Evolutionary conservation across 2,329 filamentous ascomycete species (phyloP).

Genomic region (Eutypella sp.): DNA sequence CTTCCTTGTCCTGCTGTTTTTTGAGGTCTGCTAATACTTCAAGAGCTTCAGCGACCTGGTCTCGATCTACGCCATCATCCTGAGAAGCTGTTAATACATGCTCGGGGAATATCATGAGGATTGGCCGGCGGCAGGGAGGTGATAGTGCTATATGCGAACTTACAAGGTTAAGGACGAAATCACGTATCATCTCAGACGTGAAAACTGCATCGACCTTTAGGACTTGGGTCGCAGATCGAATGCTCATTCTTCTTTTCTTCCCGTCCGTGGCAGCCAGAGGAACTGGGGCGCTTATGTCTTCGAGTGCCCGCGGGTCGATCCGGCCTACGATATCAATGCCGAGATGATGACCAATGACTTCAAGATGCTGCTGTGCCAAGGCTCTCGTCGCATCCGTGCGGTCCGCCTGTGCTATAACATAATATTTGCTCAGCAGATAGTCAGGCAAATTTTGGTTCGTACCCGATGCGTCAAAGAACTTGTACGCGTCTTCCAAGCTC

Average conservation of each 20-base stretch:
- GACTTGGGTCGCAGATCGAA: slow-evolving; percentile 16
- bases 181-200: slow-evolving; percentile 22
- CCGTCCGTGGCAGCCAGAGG: background rate
- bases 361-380: slow-evolving; percentile 18
- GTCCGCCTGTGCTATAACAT: slow-evolving; percentile 8
- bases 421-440: slow-evolving; percentile 18
- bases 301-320: slow-evolving; percentile 4
- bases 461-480: slow-evolving; percentile 16
- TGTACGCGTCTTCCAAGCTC: slow-evolving; percentile 17
- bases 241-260: slow-evolving; percentile 17
- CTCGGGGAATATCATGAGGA: background rate
- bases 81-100: slow-evolving; percentile 8
- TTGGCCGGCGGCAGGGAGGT: background rate
- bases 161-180: slow-evolving; percentile 20
- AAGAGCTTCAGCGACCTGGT: slow-evolving; percentile 21
- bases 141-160: slow-evolving; percentile 1
- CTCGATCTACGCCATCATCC: slow-evolving; percentile 16
- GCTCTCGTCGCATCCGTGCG: slow-evolving; percentile 7
- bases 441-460: slow-evolving; percentile 6
- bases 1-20: slow-evolving; percentile 9
- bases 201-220: slow-evolving; percentile 21
- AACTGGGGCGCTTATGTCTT: slow-evolving; percentile 1
- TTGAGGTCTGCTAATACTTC: slow-evolving; percentile 23
- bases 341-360: slow-evolving; percentile 18
- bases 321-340: slow-evolving; percentile 17